Evolutionary conservation across 2,329 filamentous ascomycete species (phyloP).

Genomic region (Fusarium humuli): DNA sequence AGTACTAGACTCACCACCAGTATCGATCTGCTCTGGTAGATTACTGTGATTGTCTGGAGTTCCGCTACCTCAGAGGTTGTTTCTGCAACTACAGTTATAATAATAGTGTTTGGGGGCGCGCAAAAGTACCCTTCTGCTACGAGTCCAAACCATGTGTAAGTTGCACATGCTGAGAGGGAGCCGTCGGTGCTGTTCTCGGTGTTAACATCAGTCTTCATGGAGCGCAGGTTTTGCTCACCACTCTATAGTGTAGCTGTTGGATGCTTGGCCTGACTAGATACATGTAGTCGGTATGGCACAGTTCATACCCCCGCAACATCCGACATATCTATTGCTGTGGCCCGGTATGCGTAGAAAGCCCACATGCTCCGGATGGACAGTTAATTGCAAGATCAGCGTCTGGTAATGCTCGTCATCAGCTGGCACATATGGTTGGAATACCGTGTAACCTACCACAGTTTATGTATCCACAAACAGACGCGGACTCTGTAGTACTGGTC

Average conservation of each 20-base stretch:
- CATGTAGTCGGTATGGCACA: constrained; percentile 23
- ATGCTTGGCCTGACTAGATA: constrained; percentile 23
- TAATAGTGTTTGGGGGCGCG: constrained; percentile 6
- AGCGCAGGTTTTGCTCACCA: constrained; percentile 2
- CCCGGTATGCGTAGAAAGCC: constrained; percentile 1
- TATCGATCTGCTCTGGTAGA: background rate
- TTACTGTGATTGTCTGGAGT: background rate
- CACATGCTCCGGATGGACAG: constrained; percentile 10
- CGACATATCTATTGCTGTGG: background rate
- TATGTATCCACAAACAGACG: constrained; percentile 18
- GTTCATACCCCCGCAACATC: constrained; percentile 16
- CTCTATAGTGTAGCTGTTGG: background rate
- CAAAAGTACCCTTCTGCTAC: constrained; percentile 14
- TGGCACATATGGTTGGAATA: background rate
- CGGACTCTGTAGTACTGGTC: background rate
- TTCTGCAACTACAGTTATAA: background rate
- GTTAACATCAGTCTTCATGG: background rate
- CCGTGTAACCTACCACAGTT: background rate
- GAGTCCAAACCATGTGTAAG: constrained; percentile 24
- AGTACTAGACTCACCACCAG: background rate
- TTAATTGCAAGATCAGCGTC: background rate
- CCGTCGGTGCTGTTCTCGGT: constrained; percentile 3
- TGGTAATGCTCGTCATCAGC: background rate
- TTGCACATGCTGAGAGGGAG: constrained; percentile 22
- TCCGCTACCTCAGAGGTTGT: background rate